Percentiles rank a stretch among this genome's conserved stretches.
phyloP scores from a whole-genome alignment of 2,329 filamentous ascomycete species.

The Phymatotrichopsis omnivora region DNA sequence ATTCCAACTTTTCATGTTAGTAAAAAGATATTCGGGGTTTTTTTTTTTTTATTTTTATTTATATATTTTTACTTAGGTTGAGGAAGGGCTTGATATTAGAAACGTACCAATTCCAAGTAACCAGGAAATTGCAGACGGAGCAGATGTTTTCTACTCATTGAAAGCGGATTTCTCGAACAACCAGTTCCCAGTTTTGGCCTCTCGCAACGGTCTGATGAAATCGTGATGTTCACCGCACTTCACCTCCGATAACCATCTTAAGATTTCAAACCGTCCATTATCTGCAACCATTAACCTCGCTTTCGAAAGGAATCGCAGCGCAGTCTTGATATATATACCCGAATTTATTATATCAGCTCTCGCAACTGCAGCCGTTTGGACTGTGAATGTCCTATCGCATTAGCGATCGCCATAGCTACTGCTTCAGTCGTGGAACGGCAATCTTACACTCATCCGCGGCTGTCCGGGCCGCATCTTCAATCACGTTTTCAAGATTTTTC shows the following conservation, averaged over 20 bases:
- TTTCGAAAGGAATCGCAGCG: too few species aligned
- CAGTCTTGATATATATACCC: too few species aligned
- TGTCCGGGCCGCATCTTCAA: too few species aligned
- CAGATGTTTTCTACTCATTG: slow-evolving; percentile 1
- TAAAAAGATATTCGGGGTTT: too few species aligned
- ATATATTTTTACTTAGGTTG: too few species aligned
- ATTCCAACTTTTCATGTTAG: slow-evolving; percentile 20
- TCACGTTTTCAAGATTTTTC: neutral
- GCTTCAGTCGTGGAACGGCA: neutral
- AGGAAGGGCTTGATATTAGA: slow-evolving; percentile 28
- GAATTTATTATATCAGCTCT: too few species aligned
- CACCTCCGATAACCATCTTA: slow-evolving; percentile 11
- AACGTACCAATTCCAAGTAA: slow-evolving; percentile 29
- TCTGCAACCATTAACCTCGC: too few species aligned
- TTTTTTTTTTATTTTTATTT: too few species aligned
- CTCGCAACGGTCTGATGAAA: neutral
- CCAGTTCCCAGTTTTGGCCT: slow-evolving; percentile 13
- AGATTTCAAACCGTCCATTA: neutral
- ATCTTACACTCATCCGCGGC: too few species aligned
- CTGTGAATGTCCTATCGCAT: too few species aligned
- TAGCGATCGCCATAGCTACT: neutral
- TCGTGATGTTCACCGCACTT: slow-evolving; percentile 3
- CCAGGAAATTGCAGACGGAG: slow-evolving; percentile 20
- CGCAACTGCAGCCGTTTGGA: too few species aligned
- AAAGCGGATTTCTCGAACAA: neutral